Conservation (phyloP, 2,329 filamentous ascomycete species). For the Graphilbum fragrans region DNA sequence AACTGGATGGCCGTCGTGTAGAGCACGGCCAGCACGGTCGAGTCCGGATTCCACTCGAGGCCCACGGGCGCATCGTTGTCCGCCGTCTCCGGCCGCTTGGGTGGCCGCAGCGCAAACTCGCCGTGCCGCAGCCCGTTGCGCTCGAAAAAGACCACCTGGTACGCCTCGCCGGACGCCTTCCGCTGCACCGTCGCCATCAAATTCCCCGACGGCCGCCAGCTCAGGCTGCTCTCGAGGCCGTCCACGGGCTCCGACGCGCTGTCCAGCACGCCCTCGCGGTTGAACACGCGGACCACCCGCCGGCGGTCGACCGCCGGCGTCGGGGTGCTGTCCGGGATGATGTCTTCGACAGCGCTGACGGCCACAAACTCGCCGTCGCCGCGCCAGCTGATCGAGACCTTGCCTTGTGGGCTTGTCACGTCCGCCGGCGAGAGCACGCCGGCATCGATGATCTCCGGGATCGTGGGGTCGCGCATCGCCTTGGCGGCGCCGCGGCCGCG, state of each 20-base stretch:
- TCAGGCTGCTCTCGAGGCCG: constrained; percentile 73
- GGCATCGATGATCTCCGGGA: constrained; percentile 83
- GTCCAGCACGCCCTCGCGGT: constrained; percentile 78
- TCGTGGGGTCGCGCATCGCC: constrained; percentile 82
- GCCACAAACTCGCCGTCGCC: constrained; percentile 89
- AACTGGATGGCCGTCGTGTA: constrained; percentile 68
- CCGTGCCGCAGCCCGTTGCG: constrained; percentile 95
- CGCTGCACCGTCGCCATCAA: constrained; percentile 79
- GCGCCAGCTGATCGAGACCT: constrained; percentile 74
- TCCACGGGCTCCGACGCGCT: constrained; percentile 93
- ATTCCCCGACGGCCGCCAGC: constrained; percentile 87
- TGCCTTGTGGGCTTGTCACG: constrained; percentile 33
- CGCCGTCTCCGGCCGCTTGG: constrained; percentile 5
- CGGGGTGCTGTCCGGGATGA: constrained; percentile 7
- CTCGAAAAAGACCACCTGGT: constrained; percentile 90
- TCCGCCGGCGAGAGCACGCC: constrained; percentile 67
- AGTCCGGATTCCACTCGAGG: constrained; percentile 84
- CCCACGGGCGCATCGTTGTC: constrained; percentile 38
- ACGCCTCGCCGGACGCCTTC: constrained; percentile 23
- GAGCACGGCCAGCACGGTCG: constrained; percentile 75
- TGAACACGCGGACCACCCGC: constrained; percentile 80
- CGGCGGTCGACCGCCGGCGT: constrained; percentile 26
- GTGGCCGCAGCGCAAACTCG: constrained; percentile 63
- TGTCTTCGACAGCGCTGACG: constrained; percentile 60
- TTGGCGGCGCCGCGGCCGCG: constrained; percentile 81